Evolutionary conservation across 108 stramenopile species (phyloP), one percentile per base, ranked within the genome.

Genomic region (Nitzschia sp.): DNA sequence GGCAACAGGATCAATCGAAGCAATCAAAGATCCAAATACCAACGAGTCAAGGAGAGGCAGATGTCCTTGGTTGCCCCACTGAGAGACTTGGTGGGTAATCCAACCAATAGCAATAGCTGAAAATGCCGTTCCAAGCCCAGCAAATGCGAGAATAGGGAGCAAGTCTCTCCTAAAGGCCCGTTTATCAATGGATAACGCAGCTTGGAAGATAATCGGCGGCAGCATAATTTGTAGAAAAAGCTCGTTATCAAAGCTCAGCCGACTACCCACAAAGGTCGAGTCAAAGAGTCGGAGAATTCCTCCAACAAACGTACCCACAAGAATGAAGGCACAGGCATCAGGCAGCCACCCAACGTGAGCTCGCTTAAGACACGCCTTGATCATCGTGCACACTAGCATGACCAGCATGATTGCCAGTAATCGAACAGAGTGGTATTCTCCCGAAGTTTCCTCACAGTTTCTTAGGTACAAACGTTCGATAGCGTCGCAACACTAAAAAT

Each of bases 141-240:
- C 88, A 81, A 94, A 94, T 9, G 82, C 58, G 28, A 94, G 69
- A 23, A 94, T 94, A 9, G 93, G 84, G 30, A 87, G 83, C 36
- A 85, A 45, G 55, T 86, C 80, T 58, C 93, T 71, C 23, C 87
- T 73, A 73, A 94, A 94, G 29, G 86, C 82, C 11, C 69, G 48
- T 65, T 93, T 93, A 63, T 87, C 86, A 46, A 92, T 86, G 16
- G 55, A 69, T 45, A 94, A 45, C 17, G 89, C 82, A 27, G 90
- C 94, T 75, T 92, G 79, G 76, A 95, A 92, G 56, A 92, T 91
- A 41, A 95, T 95, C 30, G 94, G 94, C 13, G 94, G 94, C 56
- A 95, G 60, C 50, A 95, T 68, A 32, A 95, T 74, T 36, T 89
- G 81, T 63, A 95, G 71, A 66, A 95, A 95, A 23, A 95, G 77